These are phyloP conservation scores for Nakaseomyces bracarensis DNA, from an alignment of 1,139 yeast species.

Conservation along the genomic window DNA sequence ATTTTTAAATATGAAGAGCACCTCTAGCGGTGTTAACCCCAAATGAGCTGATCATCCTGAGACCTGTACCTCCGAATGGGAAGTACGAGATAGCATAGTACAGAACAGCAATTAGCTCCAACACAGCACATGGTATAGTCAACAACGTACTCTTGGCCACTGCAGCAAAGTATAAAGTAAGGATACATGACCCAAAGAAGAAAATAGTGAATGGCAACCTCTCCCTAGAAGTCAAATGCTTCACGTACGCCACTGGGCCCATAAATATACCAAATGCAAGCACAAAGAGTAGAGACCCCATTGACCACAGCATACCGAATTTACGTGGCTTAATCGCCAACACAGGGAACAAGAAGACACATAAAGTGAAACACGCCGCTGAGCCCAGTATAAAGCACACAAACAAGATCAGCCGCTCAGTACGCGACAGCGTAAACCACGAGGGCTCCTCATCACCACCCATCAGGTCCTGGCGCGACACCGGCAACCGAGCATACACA, in stretches of 20 bases:
- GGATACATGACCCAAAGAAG: constrained; percentile 65
- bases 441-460: constrained; percentile 44
- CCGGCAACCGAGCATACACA: constrained; percentile 45
- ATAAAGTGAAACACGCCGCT: constrained; percentile 66
- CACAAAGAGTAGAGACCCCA: constrained; percentile 82
- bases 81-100: constrained; percentile 89
- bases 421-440: constrained; percentile 56
- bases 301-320: constrained; percentile 83
- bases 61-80: constrained; percentile 88
- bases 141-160: constrained; percentile 61
- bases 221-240: constrained; percentile 66
- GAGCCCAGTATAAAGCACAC: constrained; percentile 71
- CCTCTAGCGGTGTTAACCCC: constrained; percentile 61
- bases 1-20: constrained; percentile 25
- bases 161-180: constrained; percentile 54
- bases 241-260: constrained; percentile 75
- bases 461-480: constrained; percentile 43
- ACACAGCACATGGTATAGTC: constrained; percentile 64
- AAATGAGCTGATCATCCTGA: constrained; percentile 72
- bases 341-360: constrained; percentile 81
- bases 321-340: constrained; percentile 84
- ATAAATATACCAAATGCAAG: constrained; percentile 85
- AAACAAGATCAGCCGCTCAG: constrained; percentile 76
- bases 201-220: constrained; percentile 73
- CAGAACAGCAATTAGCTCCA: constrained; percentile 75